These are phyloP conservation scores for Aureobasidium subglaciale DNA, from an alignment of 2,329 filamentous ascomycete species.

Conservation along the genomic window DNA sequence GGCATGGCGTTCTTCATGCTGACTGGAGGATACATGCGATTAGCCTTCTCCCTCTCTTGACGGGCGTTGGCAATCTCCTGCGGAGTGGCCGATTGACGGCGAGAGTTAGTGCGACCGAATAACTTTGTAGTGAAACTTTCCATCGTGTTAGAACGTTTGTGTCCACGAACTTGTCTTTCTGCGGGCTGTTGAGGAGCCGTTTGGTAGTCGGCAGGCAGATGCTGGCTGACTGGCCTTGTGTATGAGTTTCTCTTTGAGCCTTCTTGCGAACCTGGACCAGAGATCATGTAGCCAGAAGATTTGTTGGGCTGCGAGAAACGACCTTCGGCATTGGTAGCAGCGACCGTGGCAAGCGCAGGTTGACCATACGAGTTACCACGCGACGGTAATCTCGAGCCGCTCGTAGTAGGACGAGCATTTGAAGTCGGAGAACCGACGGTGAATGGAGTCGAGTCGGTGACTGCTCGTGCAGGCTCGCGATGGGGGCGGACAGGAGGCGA, in stretches of 20 bases:
- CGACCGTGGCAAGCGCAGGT: constrained; percentile 78
- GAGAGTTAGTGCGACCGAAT: constrained; percentile 59
- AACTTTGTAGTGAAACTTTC: constrained; percentile 66
- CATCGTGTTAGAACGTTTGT: constrained; percentile 60
- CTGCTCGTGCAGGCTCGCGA: constrained; percentile 46
- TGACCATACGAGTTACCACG: constrained; percentile 75
- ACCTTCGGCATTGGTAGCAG: constrained; percentile 81
- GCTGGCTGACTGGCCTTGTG: constrained; percentile 53
- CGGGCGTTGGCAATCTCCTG: constrained; percentile 24
- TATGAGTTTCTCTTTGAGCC: constrained; percentile 42
- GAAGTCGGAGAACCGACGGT: constrained; percentile 33
- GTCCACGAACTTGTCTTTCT: constrained; percentile 41
- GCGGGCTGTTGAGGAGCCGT: constrained; percentile 56
- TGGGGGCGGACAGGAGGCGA: constrained; percentile 31
- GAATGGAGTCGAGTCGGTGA: constrained; percentile 39
- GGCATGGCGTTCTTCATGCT: constrained; percentile 75
- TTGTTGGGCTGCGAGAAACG: constrained; percentile 67
- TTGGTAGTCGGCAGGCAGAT: constrained; percentile 46
- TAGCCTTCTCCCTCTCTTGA: constrained; percentile 53
- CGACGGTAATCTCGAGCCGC: constrained; percentile 69
- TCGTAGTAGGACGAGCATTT: constrained; percentile 61
- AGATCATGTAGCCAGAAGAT: constrained; percentile 62
- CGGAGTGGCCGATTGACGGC: constrained; percentile 24
- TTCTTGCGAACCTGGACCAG: constrained; percentile 55
- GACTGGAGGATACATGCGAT: constrained; percentile 75